Conservation (phyloP, 1,139 yeast genomes). For the Blastobotrys elegans region DNA sequence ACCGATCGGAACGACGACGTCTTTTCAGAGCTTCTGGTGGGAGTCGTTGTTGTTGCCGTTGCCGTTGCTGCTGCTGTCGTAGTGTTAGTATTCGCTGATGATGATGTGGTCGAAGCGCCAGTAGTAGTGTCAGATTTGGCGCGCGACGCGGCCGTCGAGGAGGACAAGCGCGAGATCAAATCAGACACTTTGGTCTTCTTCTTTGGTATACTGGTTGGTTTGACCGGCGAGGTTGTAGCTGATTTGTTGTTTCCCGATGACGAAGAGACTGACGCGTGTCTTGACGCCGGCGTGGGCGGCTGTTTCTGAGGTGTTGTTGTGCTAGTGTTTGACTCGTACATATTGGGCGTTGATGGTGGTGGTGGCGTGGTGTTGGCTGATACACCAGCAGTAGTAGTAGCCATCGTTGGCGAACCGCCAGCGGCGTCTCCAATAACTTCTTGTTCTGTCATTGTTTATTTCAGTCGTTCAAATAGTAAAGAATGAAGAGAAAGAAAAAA, state of each 20-base stretch:
- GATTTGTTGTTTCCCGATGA: no score
- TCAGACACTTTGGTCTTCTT: slow-evolving; percentile 27
- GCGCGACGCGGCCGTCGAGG: slow-evolving; percentile 29
- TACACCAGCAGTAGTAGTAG: not conserved
- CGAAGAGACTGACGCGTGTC: no score
- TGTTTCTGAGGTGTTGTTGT: not conserved
- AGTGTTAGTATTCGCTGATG: not conserved
- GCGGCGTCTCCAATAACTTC: not conserved
- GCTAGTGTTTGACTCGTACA: not conserved
- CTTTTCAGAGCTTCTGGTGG: not conserved
- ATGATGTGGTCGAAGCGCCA: not conserved
- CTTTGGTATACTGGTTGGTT: slow-evolving; percentile 12
- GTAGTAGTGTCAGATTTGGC: slow-evolving; percentile 26
- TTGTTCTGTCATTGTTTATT: not conserved
- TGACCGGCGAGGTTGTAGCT: not conserved
- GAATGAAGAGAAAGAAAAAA: not conserved
- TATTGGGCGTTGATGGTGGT: not conserved
- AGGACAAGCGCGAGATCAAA: slow-evolving; percentile 27
- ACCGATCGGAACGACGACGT: slow-evolving; percentile 16
- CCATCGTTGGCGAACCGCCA: not conserved
- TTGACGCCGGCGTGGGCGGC: not conserved
- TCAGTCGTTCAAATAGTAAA: not conserved
- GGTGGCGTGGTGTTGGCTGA: not conserved
- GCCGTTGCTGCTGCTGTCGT: not conserved
- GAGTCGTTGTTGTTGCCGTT: not conserved